phyloP scores from a whole-genome alignment of 164 flowering plant genomes.

The Tetracentron sinense region DNA sequence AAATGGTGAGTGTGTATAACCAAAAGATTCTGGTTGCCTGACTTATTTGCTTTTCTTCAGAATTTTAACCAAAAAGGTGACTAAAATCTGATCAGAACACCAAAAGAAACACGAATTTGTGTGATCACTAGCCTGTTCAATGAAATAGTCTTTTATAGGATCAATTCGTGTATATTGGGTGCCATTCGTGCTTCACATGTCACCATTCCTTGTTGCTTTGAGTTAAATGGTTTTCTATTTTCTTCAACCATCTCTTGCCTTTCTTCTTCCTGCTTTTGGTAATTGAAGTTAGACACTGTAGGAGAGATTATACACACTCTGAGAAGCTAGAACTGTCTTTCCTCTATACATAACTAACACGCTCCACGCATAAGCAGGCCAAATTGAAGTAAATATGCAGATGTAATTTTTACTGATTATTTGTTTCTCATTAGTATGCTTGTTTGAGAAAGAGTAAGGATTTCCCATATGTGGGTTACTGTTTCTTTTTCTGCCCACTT shows the following conservation, averaged over 20 bases:
- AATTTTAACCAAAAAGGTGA: not conserved
- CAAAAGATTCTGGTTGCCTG: not conserved
- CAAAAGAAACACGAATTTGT: not conserved
- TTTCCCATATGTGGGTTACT: not conserved
- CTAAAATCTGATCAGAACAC: slow-evolving; percentile 1
- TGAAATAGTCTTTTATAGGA: not conserved
- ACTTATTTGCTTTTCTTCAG: not conserved
- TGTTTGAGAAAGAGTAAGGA: not conserved
- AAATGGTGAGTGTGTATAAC: slow-evolving; percentile 56
- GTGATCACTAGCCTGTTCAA: not conserved
- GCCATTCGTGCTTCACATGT: no score
- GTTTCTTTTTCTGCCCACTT: not conserved
- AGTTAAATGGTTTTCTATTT: not conserved
- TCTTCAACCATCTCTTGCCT: not conserved
- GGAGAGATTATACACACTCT: no score
- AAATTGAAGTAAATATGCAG: no score
- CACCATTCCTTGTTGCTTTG: no score
- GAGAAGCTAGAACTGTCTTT: no score
- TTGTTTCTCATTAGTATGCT: no score
- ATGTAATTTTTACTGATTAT: no score
- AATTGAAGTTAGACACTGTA: not conserved
- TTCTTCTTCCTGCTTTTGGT: not conserved
- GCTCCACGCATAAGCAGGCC: no score
- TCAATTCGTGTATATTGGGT: not conserved
- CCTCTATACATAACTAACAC: no score